Percentiles rank a stretch among this genome's conserved stretches.
These are phyloP conservation scores for Dryadomyces quercivorus DNA, from an alignment of 2,329 filamentous ascomycete species.

Conservation along the genomic window DNA sequence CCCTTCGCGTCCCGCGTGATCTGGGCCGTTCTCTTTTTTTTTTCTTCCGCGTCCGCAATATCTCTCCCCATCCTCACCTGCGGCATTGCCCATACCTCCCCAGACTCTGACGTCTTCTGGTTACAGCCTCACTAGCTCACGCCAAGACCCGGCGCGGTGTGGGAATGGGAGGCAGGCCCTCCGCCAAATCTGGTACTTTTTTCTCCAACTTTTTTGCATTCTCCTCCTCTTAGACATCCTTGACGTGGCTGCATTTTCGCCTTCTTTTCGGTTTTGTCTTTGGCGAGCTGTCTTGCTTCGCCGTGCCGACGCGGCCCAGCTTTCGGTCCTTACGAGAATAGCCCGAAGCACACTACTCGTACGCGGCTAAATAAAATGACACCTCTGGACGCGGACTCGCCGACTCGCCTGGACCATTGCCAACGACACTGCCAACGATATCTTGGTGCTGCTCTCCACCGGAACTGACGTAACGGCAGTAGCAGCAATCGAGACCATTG, in stretches of 20 bases:
- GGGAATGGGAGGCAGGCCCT: slow-evolving; percentile 1
- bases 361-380: not conserved
- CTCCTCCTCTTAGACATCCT: not conserved
- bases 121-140: not conserved
- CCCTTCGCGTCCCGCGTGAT: not conserved
- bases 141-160: not conserved
- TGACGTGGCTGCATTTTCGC: not conserved
- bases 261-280: not conserved
- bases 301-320: not conserved
- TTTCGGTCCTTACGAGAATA: not conserved
- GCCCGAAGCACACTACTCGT: not conserved
- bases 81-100: not conserved
- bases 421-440: not conserved
- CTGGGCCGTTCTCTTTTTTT: not conserved
- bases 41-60: not conserved
- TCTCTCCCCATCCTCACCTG: not conserved
- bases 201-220: not conserved
- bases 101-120: not conserved
- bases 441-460: not conserved
- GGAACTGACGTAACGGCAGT: not conserved
- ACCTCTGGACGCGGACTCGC: not conserved
- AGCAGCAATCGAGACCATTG: not conserved
- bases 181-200: not conserved
- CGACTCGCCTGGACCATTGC: not conserved
- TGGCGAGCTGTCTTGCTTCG: not conserved